phyloP scores from a whole-genome alignment of 1,139 yeast species.

The Blastobotrys proliferans region DNA sequence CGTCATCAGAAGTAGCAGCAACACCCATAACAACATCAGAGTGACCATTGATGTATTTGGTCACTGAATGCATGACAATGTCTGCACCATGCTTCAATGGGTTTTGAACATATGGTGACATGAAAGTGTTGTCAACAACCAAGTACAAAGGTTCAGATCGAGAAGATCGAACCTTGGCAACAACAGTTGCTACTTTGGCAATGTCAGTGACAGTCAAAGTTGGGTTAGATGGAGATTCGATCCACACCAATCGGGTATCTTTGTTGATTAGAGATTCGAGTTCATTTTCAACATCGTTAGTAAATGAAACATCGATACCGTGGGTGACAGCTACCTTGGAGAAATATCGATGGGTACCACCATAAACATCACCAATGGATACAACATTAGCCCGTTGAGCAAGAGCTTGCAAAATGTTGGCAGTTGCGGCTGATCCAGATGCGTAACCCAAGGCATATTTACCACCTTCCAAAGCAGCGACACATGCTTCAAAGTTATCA shows the following conservation, averaged over 20 bases:
- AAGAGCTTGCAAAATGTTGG: conserved; percentile 69
- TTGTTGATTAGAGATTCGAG: conserved; percentile 52
- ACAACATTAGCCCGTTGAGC: conserved; percentile 72
- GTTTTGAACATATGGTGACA: conserved; percentile 88
- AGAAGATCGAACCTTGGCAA: conserved; percentile 44
- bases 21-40: conserved; percentile 90
- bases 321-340: conserved; percentile 81
- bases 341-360: conserved; percentile 90
- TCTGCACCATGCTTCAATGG: conserved; percentile 84
- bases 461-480: conserved; percentile 77
- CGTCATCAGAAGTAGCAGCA: conserved; percentile 63
- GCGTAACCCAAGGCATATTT: conserved; percentile 75
- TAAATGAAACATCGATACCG: conserved; percentile 68
- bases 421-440: conserved; percentile 86
- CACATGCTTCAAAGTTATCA: conserved; percentile 72
- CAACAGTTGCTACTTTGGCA: conserved; percentile 50
- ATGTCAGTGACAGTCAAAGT: conserved; percentile 76
- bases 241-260: conserved; percentile 75
- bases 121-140: conserved; percentile 90
- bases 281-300: conserved; percentile 59
- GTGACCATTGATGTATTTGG: conserved; percentile 90
- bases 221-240: conserved; percentile 88
- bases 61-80: conserved; percentile 81
- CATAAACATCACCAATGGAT: conserved; percentile 85
- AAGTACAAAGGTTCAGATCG: conserved; percentile 49